Conservation (phyloP, 179 eudicot genomes). For the Beta macrorhiza region DNA sequence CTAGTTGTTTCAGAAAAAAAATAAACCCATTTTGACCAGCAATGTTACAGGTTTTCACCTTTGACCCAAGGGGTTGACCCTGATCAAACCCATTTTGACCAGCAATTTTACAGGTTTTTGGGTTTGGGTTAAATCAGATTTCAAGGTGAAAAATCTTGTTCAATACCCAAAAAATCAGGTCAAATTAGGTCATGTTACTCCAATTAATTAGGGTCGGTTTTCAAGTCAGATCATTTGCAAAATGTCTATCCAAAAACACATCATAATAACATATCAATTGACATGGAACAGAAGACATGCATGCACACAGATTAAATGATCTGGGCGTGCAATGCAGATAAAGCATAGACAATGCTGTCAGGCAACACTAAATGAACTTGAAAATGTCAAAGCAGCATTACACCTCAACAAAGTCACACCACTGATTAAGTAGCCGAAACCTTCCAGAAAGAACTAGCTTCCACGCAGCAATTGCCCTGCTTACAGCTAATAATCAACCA, state of each 20-base stretch:
- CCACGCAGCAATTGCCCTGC: conserved; percentile 83
- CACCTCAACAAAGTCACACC: conserved; percentile 94
- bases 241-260: background rate
- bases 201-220: too few species aligned
- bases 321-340: background rate
- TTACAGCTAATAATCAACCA: conserved; percentile 52
- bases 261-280: background rate
- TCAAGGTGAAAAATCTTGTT: too few species aligned
- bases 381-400: background rate
- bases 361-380: background rate
- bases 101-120: too few species aligned
- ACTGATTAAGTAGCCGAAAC: conserved; percentile 80
- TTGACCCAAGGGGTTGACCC: too few species aligned
- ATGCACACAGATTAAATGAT: background rate
- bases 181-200: too few species aligned
- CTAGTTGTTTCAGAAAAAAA: too few species aligned
- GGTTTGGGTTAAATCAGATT: too few species aligned
- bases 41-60: too few species aligned
- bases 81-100: too few species aligned
- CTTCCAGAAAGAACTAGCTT: conserved; percentile 76
- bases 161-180: too few species aligned
- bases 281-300: background rate
- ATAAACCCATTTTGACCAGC: too few species aligned
- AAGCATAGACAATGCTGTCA: background rate
- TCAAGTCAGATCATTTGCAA: too few species aligned